Conservation (phyloP, 805 yeast genomes). For the Jamesozyma jinghongensis region DNA sequence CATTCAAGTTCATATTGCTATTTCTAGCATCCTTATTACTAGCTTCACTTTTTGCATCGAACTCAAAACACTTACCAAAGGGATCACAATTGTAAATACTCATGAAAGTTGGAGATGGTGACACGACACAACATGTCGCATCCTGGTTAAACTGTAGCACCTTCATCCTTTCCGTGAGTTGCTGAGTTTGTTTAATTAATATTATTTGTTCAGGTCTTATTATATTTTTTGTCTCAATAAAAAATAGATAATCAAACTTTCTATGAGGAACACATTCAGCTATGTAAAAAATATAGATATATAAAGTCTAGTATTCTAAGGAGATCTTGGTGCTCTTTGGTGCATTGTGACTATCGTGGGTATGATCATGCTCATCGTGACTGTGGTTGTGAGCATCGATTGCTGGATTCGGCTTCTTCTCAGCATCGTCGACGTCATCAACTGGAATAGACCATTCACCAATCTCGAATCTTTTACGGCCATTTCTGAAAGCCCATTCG, state of each 20-base stretch:
- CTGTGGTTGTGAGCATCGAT: background rate
- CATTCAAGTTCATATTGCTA: background rate
- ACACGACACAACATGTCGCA: constrained; percentile 62
- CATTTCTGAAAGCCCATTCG: constrained; percentile 81
- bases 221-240: too few species aligned
- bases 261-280: too few species aligned
- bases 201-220: too few species aligned
- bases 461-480: constrained; percentile 73
- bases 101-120: constrained; percentile 57
- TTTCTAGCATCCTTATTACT: constrained; percentile 4
- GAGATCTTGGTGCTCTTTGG: constrained; percentile 9
- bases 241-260: too few species aligned
- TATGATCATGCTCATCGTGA: constrained; percentile 1
- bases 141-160: constrained; percentile 83
- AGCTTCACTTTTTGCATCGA: constrained; percentile 24
- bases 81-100: constrained; percentile 83
- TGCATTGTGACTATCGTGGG: background rate
- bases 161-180: constrained; percentile 22
- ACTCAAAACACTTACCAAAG: constrained; percentile 59
- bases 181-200: too few species aligned
- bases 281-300: background rate
- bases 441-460: constrained; percentile 98
- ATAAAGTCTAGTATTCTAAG: constrained; percentile 8
- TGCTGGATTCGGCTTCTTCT: background rate
- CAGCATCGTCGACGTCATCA: constrained; percentile 55